Evolutionary conservation across 148 eudicot genomes (phyloP).

Genomic region (Vaccinium macrocarpon): DNA sequence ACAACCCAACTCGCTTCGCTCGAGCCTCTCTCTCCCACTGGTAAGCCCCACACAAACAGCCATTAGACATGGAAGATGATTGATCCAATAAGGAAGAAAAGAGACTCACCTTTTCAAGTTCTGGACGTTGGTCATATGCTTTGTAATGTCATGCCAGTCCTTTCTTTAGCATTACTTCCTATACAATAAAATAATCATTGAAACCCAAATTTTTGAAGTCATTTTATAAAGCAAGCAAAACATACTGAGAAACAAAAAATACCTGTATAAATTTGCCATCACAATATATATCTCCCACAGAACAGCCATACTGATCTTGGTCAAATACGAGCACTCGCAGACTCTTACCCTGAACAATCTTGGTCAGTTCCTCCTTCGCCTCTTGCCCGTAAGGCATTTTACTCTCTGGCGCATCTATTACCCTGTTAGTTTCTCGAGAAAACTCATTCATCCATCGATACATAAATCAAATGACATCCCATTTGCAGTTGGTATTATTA

Average conservation of each 20-base stretch:
- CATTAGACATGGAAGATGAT: neutral
- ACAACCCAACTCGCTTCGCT: conserved; percentile 67
- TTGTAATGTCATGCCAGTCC: conserved; percentile 92
- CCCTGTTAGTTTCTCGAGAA: conserved; percentile 40
- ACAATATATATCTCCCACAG: conserved; percentile 89
- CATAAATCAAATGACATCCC: conserved; percentile 9
- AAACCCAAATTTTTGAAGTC: too few species aligned
- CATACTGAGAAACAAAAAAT: neutral
- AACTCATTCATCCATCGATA: neutral
- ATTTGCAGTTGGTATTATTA: conserved; percentile 20
- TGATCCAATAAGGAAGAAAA: neutral
- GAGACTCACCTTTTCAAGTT: conserved; percentile 55
- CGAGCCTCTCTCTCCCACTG: conserved; percentile 93
- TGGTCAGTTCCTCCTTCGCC: conserved; percentile 71
- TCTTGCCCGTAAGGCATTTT: conserved; percentile 88
- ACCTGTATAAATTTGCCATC: conserved; percentile 91
- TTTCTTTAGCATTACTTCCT: conserved; percentile 95
- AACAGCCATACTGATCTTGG: conserved; percentile 70
- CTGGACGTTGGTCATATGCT: conserved; percentile 72
- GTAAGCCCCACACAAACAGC: neutral
- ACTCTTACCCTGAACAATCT: conserved; percentile 64
- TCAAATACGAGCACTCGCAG: conserved; percentile 59
- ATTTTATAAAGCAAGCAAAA: neutral
- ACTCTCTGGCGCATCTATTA: conserved; percentile 94
- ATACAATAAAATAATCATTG: neutral